These are phyloP conservation scores for Gnaphalium uliginosum DNA, from an alignment of 129 eudicot species.

Conservation along the genomic window DNA sequence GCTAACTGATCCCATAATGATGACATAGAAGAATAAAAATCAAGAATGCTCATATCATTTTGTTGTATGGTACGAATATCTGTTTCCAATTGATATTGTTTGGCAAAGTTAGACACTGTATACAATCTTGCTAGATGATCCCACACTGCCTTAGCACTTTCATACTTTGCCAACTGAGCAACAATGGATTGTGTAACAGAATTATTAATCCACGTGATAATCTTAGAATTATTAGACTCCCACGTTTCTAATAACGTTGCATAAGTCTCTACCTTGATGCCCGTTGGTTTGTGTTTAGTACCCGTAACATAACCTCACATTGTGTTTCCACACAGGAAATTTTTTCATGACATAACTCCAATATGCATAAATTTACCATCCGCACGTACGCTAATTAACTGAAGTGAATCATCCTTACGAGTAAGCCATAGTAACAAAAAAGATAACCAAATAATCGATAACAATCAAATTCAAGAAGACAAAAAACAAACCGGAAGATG, in stretches of 20 bases:
- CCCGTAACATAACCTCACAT: not conserved
- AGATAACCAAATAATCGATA: too few species aligned
- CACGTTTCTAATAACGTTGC: not conserved
- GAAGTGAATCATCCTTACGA: too few species aligned
- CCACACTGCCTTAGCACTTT: not conserved
- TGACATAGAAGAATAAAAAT: not conserved
- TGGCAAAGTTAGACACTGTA: not conserved
- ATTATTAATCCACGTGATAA: not conserved
- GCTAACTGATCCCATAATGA: not conserved
- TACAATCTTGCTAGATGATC: not conserved
- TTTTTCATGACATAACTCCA: too few species aligned
- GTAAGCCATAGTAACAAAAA: too few species aligned
- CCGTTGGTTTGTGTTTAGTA: not conserved
- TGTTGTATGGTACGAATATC: not conserved
- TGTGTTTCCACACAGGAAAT: too few species aligned
- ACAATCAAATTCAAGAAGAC: too few species aligned
- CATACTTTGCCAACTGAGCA: not conserved
- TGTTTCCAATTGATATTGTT: not conserved
- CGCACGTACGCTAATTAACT: too few species aligned
- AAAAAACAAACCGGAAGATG: too few species aligned
- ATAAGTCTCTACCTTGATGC: not conserved
- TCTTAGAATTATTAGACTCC: not conserved
- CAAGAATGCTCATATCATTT: not conserved
- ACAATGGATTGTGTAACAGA: not conserved
- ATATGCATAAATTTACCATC: too few species aligned